A percentile compares a stretch with the other conserved stretches of the same genome.
phyloP scores from a whole-genome alignment of 805 yeast genomes.

The Ogataea nonfermentans region DNA sequence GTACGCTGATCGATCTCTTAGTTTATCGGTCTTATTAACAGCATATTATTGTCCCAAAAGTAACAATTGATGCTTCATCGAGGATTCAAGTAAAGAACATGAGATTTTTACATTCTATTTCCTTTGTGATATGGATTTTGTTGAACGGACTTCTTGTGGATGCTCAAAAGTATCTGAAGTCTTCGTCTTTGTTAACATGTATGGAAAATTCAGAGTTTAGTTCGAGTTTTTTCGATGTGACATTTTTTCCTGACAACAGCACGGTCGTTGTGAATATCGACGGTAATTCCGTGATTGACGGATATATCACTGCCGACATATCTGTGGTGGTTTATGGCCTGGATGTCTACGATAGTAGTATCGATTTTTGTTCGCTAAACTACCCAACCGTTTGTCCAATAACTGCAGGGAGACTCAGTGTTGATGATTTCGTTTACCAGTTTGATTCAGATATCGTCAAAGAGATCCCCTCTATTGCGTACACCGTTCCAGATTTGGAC shows the following conservation, averaged over 20 bases:
- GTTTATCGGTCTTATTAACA: too few species aligned
- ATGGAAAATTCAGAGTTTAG: slow-evolving; percentile 87
- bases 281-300: slow-evolving; percentile 76
- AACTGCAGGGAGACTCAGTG: slow-evolving; percentile 80
- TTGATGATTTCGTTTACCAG: slow-evolving; percentile 40
- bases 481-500: slow-evolving; percentile 89
- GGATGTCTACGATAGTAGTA: slow-evolving; percentile 48
- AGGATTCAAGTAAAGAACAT: slow-evolving; percentile 1
- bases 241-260: slow-evolving; percentile 62
- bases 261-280: slow-evolving; percentile 65
- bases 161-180: slow-evolving; percentile 35
- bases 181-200: slow-evolving; percentile 78
- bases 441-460: slow-evolving; percentile 42
- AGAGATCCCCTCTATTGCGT: slow-evolving; percentile 79
- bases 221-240: slow-evolving; percentile 78
- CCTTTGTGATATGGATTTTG: slow-evolving; percentile 8
- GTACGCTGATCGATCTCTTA: neutral
- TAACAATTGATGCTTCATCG: too few species aligned
- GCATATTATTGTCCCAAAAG: too few species aligned
- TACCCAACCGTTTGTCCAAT: slow-evolving; percentile 74
- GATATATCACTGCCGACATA: slow-evolving; percentile 64
- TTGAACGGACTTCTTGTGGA: slow-evolving; percentile 5
- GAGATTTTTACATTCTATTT: slow-evolving; percentile 3
- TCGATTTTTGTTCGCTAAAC: slow-evolving; percentile 64
- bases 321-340: slow-evolving; percentile 80